These are phyloP conservation scores for Anisodus acutangulus DNA, from an alignment of 257 asterid species.

Conservation along the genomic window DNA sequence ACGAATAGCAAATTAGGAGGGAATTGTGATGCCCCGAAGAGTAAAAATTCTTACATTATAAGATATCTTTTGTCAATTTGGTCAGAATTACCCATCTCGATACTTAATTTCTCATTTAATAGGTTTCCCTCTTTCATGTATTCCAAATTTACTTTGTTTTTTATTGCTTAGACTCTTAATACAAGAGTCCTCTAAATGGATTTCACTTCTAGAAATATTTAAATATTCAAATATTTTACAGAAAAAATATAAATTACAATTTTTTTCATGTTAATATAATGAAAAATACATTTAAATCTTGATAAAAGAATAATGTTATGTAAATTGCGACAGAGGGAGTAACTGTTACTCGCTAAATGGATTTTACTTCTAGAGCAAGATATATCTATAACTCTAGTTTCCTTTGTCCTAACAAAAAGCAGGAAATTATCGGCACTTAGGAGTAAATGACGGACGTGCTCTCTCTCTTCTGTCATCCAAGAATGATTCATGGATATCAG, in stretches of 20 bases:
- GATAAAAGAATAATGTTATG: too few species aligned
- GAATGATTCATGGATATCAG: conserved; percentile 39
- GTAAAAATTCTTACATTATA: too few species aligned
- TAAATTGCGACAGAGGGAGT: too few species aligned
- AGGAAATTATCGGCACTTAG: conserved; percentile 35
- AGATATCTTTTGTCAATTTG: not conserved
- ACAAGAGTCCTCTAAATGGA: not conserved
- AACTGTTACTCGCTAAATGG: not conserved
- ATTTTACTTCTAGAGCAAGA: not conserved
- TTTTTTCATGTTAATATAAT: too few species aligned
- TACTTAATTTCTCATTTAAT: not conserved
- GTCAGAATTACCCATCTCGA: not conserved
- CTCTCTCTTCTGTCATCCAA: conserved; percentile 87
- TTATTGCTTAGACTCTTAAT: not conserved
- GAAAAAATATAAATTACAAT: too few species aligned
- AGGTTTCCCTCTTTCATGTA: not conserved
- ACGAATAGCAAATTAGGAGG: too few species aligned
- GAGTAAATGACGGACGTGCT: conserved; percentile 52
- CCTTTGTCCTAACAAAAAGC: not conserved
- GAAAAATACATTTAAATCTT: too few species aligned
- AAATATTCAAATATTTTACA: too few species aligned
- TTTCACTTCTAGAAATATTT: too few species aligned
- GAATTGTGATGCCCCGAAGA: too few species aligned
- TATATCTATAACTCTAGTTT: not conserved
- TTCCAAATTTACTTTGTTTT: not conserved